Base-by-base conservation (phyloP, 768 basidiomycete genomes). In the Epithele typhae region DNA sequence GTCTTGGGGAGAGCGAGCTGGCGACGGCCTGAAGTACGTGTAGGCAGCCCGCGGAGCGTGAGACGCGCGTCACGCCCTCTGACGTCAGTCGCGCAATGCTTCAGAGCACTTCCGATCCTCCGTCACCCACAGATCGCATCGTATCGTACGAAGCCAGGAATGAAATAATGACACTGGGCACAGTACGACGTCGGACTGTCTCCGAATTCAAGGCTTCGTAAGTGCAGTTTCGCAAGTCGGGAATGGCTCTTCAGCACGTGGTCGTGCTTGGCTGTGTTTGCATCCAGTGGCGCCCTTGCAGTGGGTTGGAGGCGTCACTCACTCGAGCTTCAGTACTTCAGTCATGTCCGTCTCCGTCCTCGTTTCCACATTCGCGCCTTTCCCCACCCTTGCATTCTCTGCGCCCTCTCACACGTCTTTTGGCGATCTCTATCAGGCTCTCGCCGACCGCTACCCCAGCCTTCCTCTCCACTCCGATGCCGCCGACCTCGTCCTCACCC, bases 321-420 rank as follows among this genome's bases (percentile, higher is more conserved):
- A n/a, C n/a, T n/a, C n/a, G n/a, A n/a, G n/a, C 37, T 37, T 24
- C 17, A 39, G 14, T 12, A 24, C 19, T 33, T 15, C 32, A 33
- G 32, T 15, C 58, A 79, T 78, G 78, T 68, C 70, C 19, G 71
- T 68, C 43, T 75, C 70, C 40, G 60, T 84, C 27, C 71, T 84
- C 41, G 67, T 84, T 55, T 79, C 80, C 1, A 69, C 79, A 1
- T 84, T 84, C 49, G 58, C 78, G 7, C 82, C 82, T 8, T 82
- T 84, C 56, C 71, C 78, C 0, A 77, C 79, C 1, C 58, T 82
- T 22, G 71, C 73, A 18, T 66, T 84, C 46, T 63, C 66, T 11
- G 69, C 75, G 0, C 67, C 75, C 4, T 58, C 66, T 2, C 67
- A 69, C 8, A 73, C 72, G 0, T 58, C 66, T 15, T 49, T 81